Conservation (phyloP, 257 asterid genomes). For the Ocimum tenuiflorum region DNA sequence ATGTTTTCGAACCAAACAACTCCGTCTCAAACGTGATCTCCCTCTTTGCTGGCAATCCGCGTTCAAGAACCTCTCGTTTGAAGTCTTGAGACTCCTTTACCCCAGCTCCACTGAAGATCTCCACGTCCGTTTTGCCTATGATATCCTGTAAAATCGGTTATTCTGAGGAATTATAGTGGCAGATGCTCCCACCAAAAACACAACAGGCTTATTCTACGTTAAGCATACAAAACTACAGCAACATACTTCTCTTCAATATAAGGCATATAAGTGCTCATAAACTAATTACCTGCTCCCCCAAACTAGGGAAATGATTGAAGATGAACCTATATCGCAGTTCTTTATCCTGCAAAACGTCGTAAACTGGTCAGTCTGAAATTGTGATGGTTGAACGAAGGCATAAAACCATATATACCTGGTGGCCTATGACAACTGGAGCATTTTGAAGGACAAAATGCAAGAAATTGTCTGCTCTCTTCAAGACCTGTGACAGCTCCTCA, state of each 20-base stretch:
- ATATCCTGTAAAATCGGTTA: conserved; percentile 57
- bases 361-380: not conserved
- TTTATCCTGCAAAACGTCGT: conserved; percentile 48
- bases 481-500: conserved; percentile 69
- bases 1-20: conserved; percentile 73
- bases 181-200: too few species aligned
- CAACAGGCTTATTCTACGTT: too few species aligned
- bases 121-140: conserved; percentile 85
- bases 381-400: too few species aligned
- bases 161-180: not conserved
- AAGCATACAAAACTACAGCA: too few species aligned
- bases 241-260: too few species aligned
- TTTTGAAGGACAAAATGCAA: conserved; percentile 83
- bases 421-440: conserved; percentile 93
- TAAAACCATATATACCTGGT: conserved; percentile 71
- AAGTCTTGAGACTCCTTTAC: conserved; percentile 93
- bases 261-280: too few species aligned
- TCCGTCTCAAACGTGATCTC: conserved; percentile 84
- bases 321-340: conserved; percentile 85
- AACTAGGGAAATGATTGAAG: conserved; percentile 86
- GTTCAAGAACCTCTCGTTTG: conserved; percentile 72
- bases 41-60: conserved; percentile 75
- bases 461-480: conserved; percentile 79
- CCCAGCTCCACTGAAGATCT: conserved; percentile 73
- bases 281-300: conserved; percentile 67